phyloP scores from a whole-genome alignment of 495 filamentous ascomycete species.

The Hamigera avellanea region DNA sequence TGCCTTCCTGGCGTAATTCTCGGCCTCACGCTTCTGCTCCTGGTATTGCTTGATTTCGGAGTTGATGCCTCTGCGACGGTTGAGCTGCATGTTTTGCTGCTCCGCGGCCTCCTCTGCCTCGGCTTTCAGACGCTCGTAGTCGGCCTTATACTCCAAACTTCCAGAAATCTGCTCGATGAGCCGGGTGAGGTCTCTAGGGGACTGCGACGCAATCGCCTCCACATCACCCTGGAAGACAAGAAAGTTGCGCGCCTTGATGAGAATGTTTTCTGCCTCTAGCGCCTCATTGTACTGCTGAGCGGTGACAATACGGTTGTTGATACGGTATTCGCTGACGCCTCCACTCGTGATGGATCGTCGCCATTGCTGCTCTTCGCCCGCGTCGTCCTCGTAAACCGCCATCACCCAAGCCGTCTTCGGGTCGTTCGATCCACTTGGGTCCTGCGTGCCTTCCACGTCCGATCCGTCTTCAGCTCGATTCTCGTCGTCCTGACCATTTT shows the following conservation, averaged over 20 bases:
- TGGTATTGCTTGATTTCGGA: slow-evolving; percentile 96
- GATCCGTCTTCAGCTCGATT: slow-evolving; percentile 26
- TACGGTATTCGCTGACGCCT: slow-evolving; percentile 89
- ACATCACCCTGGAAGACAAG: slow-evolving; percentile 98
- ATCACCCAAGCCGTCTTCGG: slow-evolving; percentile 96
- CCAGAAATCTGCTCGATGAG: slow-evolving; percentile 97
- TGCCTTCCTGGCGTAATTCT: slow-evolving; percentile 77
- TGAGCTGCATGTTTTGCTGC: slow-evolving; percentile 74
- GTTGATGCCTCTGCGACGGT: slow-evolving; percentile 86
- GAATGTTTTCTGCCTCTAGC: slow-evolving; percentile 85
- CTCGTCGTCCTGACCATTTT: slow-evolving; percentile 39
- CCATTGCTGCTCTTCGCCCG: slow-evolving; percentile 90
- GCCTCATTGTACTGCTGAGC: slow-evolving; percentile 90
- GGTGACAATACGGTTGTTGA: slow-evolving; percentile 82
- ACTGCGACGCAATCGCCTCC: slow-evolving; percentile 92
- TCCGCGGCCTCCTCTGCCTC: slow-evolving; percentile 81
- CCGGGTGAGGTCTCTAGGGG: slow-evolving; percentile 84
- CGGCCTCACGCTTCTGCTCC: slow-evolving; percentile 92
- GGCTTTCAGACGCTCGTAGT: slow-evolving; percentile 80
- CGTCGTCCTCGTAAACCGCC: slow-evolving; percentile 97
- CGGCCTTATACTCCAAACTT: slow-evolving; percentile 87
- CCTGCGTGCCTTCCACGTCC: slow-evolving; percentile 34
- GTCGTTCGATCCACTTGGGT: slow-evolving; percentile 50
- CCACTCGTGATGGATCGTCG: slow-evolving; percentile 83
- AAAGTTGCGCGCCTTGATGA: slow-evolving; percentile 97